phyloP scores from a whole-genome alignment of 1,284 basidiomycete species.

The Cystobasidium sp. region DNA sequence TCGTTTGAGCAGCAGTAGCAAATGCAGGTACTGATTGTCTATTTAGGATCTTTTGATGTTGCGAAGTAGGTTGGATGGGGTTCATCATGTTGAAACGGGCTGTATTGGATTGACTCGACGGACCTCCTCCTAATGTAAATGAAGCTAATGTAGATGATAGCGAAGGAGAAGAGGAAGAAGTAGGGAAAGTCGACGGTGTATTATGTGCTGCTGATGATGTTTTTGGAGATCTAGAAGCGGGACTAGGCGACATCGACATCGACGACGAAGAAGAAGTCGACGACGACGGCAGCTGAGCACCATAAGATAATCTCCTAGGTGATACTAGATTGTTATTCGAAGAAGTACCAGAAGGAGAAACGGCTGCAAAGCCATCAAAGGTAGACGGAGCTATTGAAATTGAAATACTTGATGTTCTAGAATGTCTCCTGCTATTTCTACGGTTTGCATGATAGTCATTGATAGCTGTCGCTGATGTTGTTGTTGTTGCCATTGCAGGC shows the following conservation, averaged over 20 bases:
- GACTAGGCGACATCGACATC: background rate
- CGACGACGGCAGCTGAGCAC: background rate
- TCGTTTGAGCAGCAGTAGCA: slow-evolving; percentile 4
- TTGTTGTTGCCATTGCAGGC: background rate
- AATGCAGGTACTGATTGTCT: slow-evolving; percentile 32
- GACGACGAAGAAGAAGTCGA: background rate
- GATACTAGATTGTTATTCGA: background rate
- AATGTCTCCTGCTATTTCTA: slow-evolving; percentile 22
- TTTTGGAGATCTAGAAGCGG: slow-evolving; percentile 13
- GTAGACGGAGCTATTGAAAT: slow-evolving; percentile 15
- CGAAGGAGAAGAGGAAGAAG: slow-evolving; percentile 29
- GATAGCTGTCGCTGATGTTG: slow-evolving; percentile 1
- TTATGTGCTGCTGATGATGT: background rate
- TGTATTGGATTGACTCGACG: background rate
- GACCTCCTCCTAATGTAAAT: slow-evolving; percentile 1
- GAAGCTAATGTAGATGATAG: slow-evolving; percentile 12
- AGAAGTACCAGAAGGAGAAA: slow-evolving; percentile 25
- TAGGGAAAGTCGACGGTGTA: slow-evolving; percentile 9
- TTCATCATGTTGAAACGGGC: background rate
- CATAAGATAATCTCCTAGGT: slow-evolving; percentile 18
- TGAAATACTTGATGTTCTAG: slow-evolving; percentile 26
- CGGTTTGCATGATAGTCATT: slow-evolving; percentile 3
- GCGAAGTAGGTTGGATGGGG: background rate
- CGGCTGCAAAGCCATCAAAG: slow-evolving; percentile 24
- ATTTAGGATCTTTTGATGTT: background rate